phyloP scores from a whole-genome alignment of 2,329 filamentous ascomycete species.

The Neobulgaria alba region DNA sequence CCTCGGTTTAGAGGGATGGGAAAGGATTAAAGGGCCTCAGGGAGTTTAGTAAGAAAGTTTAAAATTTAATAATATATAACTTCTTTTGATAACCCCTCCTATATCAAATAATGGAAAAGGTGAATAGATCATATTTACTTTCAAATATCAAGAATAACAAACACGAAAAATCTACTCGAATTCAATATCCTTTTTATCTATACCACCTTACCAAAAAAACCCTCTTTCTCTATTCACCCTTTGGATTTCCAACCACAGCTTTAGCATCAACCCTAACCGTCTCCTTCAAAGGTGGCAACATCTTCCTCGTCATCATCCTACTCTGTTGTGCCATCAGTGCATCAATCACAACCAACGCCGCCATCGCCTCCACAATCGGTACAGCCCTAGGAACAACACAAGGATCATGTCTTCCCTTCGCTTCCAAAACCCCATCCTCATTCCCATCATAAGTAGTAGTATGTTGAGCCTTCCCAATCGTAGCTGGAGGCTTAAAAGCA shows the following conservation, averaged over 20 bases:
- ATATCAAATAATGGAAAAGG: no score
- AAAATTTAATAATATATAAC: no score
- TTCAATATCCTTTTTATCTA: no score
- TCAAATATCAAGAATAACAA: no score
- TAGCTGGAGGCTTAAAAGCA: constrained; percentile 93
- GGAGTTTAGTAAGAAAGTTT: no score
- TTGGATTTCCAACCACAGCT: neutral
- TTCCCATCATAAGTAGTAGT: constrained; percentile 72
- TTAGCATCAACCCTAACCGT: constrained; percentile 10
- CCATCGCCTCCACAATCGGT: constrained; percentile 87
- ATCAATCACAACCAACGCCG: constrained; percentile 79
- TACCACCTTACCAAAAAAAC: no score
- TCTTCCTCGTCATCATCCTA: constrained; percentile 38
- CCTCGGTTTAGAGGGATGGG: no score
- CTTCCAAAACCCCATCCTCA: constrained; percentile 65
- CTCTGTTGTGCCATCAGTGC: constrained; percentile 75
- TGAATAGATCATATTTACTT: no score
- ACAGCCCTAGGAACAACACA: constrained; percentile 78
- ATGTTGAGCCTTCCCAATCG: constrained; percentile 79
- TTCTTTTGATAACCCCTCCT: no score
- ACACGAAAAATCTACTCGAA: no score
- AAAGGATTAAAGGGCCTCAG: no score
- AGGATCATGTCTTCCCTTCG: constrained; percentile 90
- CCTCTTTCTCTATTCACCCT: neutral
- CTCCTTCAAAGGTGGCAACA: constrained; percentile 34